Evolutionary conservation across 257 asterid species (phyloP), one percentile per base, ranked within the genome.

Genomic region (Dorcoceras hygrometricum): DNA sequence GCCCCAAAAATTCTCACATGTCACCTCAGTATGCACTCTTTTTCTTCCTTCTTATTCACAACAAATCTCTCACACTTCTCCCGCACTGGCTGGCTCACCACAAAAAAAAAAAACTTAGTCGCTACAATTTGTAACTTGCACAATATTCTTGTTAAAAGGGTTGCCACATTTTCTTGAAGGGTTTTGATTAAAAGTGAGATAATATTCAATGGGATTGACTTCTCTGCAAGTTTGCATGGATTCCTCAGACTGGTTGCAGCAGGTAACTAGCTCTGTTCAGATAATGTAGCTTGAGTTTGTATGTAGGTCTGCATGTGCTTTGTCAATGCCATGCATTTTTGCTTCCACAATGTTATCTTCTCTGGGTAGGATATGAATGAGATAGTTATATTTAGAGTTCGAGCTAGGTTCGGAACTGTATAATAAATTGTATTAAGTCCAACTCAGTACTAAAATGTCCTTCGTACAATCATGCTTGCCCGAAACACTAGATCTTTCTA

Each of bases 201-300:
- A 18, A 3, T 20, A 25, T 4, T 19, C 31, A 27, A 61, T 34
- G 54, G 29, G 56, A 22, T 24, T 22, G 22, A 9, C 55, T 62
- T 62, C 67, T 62, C 26, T 62, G 3, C 56, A 36, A 62, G 67
- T 62, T 36, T 32, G 55, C 67, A 62, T 62, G 67, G 67, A 62
- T 34, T 36, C 67, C 24, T n/a, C 67, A 11, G 67, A 62, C 55
- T 62, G 67, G 67, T 43, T 62, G 43, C 46, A 26, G 50, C 23
- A 60, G 36, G 14, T 26, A 16, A 57, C n/a, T 5, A 28, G 0
- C 14, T 59, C 11, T 19, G 18, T 14, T 12, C 23, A 19, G 4
- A 4, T 28, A 14, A n/a, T 12, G n/a, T 11, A 2, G 14, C 28
- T n/a, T 12, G 59, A 20, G 5, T 46, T 14, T 57, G 20, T 57